Percentiles rank a stretch among this genome's conserved stretches.
phyloP scores from a whole-genome alignment of 2,329 filamentous ascomycete species.

The Penicillium palitans region DNA sequence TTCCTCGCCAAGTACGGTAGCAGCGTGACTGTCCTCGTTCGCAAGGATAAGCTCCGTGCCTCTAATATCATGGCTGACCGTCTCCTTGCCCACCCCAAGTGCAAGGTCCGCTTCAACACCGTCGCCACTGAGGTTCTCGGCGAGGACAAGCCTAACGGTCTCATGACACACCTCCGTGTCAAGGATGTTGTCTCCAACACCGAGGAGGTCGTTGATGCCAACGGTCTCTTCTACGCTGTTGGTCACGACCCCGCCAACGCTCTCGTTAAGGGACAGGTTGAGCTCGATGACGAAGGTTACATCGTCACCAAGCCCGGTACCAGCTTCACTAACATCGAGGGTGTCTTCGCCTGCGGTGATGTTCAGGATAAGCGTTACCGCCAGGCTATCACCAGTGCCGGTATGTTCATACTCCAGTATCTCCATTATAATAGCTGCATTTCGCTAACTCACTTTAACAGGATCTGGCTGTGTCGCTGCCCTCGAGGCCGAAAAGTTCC shows the following conservation, averaged over 20 bases:
- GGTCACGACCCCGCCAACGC: constrained; percentile 90
- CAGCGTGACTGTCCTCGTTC: constrained; percentile 91
- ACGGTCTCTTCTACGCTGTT: constrained; percentile 94
- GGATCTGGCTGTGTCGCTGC: constrained; percentile 94
- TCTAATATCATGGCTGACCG: constrained; percentile 90
- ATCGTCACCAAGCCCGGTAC: constrained; percentile 86
- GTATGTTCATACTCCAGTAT: constrained; percentile 59
- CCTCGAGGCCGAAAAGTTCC: constrained; percentile 90
- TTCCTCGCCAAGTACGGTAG: constrained; percentile 97
- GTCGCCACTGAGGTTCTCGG: constrained; percentile 81
- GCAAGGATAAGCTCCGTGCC: constrained; percentile 81
- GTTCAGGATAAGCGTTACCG: constrained; percentile 98
- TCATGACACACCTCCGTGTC: constrained; percentile 86
- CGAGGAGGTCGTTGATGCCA: constrained; percentile 82
- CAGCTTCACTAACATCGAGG: constrained; percentile 80
- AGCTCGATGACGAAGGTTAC: constrained; percentile 88
- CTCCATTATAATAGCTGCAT: neutral
- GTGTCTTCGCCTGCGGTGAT: constrained; percentile 94
- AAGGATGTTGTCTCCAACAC: constrained; percentile 74
- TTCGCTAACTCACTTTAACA: constrained; percentile 41
- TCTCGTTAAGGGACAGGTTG: constrained; percentile 87
- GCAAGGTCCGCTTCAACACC: constrained; percentile 84
- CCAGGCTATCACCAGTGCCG: constrained; percentile 96
- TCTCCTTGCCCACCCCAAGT: constrained; percentile 79
- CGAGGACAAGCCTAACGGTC: constrained; percentile 67